A percentile compares a stretch with the other conserved stretches of the same genome.
Evolutionary conservation across 257 asterid genomes (phyloP).

Genomic region (Nicotiana attenuata): DNA sequence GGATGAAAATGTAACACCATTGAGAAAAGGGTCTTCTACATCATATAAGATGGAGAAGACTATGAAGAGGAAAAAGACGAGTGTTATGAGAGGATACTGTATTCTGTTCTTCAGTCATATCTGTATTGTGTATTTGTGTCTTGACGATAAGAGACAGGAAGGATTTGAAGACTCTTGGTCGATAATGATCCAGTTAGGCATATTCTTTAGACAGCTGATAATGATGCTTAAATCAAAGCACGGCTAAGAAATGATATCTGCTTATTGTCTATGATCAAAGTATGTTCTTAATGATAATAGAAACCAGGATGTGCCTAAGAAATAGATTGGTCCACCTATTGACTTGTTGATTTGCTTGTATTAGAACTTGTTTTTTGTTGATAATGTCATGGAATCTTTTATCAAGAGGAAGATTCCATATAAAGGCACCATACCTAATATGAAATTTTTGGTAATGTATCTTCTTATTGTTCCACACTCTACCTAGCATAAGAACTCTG

Average conservation of each 20-base stretch:
- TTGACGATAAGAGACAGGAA: neutral
- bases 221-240: neutral
- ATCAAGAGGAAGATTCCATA: no score
- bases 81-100: constrained; percentile 49
- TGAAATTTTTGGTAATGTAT: no score
- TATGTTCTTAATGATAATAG: neutral
- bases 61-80: constrained; percentile 42
- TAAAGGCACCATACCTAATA: no score
- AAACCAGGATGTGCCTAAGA: neutral
- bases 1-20: constrained; percentile 15
- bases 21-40: constrained; percentile 38
- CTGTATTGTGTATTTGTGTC: constrained; percentile 21
- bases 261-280: neutral
- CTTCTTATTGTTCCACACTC: no score
- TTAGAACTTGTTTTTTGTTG: neutral
- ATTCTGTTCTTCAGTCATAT: constrained; percentile 54
- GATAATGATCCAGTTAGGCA: neutral
- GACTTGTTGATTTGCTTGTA: neutral
- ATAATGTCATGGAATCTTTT: no score
- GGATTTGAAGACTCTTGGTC: neutral
- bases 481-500: no score
- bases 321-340: neutral
- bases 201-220: neutral
- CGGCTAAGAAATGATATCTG: neutral
- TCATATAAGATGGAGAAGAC: constrained; percentile 43